These are phyloP conservation scores for Anacardium occidentale DNA, from an alignment of 345 rosid species.

Conservation along the genomic window DNA sequence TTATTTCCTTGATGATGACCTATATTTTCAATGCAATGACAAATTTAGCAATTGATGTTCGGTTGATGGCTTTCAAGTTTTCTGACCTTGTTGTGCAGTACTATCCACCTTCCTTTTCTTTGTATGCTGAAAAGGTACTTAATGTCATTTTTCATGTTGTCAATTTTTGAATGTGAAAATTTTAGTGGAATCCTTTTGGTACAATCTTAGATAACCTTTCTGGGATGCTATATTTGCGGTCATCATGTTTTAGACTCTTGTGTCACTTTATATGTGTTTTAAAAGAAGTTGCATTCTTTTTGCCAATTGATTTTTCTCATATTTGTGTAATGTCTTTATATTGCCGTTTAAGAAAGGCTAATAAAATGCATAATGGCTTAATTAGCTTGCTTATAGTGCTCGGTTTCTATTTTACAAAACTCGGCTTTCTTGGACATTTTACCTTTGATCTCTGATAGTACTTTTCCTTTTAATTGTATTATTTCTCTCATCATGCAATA, in stretches of 20 bases:
- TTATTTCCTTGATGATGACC: conserved; percentile 68
- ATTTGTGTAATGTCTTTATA: neutral
- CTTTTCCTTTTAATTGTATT: neutral
- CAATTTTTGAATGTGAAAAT: neutral
- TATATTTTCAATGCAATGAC: conserved; percentile 81
- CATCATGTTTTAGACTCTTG: neutral
- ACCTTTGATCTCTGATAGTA: neutral
- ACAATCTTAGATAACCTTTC: neutral
- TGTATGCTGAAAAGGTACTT: conserved; percentile 75
- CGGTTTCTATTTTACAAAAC: neutral
- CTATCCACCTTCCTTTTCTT: conserved; percentile 60
- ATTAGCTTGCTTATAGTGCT: conserved; percentile 2
- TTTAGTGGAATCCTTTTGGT: neutral
- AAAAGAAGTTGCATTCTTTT: neutral
- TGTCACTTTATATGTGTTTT: neutral
- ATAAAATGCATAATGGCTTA: conserved; percentile 1
- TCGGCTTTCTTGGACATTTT: neutral
- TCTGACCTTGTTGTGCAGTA: conserved; percentile 63
- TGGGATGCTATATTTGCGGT: neutral
- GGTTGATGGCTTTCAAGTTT: conserved; percentile 84
- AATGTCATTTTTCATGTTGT: neutral
- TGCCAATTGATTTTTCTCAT: neutral
- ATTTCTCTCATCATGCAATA: neutral
- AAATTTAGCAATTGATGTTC: conserved; percentile 67
- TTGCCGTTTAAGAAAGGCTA: conserved; percentile 1